Conservation (phyloP, 805 yeast species). For the Wickerhamomyces hampshirensis region DNA sequence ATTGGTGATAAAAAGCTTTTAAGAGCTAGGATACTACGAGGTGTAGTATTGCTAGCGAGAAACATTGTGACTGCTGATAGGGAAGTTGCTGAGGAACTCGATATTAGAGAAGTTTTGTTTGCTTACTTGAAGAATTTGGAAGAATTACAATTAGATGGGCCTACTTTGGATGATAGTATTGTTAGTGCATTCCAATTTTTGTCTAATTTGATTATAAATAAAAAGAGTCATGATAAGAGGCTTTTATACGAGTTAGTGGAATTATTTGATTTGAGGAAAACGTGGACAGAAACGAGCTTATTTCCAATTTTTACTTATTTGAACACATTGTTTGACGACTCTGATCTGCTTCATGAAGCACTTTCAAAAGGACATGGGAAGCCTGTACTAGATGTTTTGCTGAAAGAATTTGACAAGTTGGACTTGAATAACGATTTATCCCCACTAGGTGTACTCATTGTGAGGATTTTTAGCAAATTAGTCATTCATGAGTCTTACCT, state of each 20-base stretch:
- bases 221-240: conserved; percentile 3
- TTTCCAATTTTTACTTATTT: conserved; percentile 13
- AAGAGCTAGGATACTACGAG: conserved; percentile 38
- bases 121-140: not conserved
- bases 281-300: conserved; percentile 5
- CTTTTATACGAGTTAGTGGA: conserved; percentile 9
- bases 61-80: conserved; percentile 37
- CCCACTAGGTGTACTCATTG: conserved; percentile 17
- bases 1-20: conserved; percentile 5
- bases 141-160: not conserved
- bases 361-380: conserved; percentile 19
- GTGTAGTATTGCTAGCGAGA: conserved; percentile 42
- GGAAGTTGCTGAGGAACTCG: conserved; percentile 23
- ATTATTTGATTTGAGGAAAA: conserved; percentile 1
- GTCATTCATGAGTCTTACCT: conserved; percentile 32
- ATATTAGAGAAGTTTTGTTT: conserved; percentile 5
- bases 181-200: conserved; percentile 14
- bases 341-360: conserved; percentile 15
- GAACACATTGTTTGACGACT: conserved; percentile 10
- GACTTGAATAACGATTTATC: conserved; percentile 12
- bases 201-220: conserved; percentile 13
- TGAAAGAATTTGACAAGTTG: conserved; percentile 16
- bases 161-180: conserved; percentile 2
- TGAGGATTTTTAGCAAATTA: conserved; percentile 26
- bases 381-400: conserved; percentile 9